A percentile compares a stretch with the other conserved stretches of the same genome.
Evolutionary conservation across 1,284 basidiomycete genomes (phyloP).

Genomic region (Sparassis latifolia): DNA sequence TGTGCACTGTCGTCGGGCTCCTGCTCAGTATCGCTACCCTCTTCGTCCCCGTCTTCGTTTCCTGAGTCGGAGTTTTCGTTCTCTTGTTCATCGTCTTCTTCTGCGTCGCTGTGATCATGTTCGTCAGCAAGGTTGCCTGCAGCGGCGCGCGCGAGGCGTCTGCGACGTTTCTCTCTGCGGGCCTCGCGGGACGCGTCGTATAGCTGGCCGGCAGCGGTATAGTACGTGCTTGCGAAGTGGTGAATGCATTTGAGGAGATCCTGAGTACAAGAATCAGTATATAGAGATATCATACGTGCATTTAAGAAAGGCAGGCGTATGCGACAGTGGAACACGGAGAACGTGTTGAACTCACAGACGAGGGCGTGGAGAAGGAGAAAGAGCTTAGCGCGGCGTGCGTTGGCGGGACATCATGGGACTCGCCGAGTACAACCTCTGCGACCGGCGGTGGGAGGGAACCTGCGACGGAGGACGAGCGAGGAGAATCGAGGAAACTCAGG

Average conservation of each 20-base stretch:
- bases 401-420: too few species aligned
- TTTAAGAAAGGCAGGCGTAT: too few species aligned
- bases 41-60: slow-evolving; percentile 3
- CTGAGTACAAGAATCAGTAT: slow-evolving; percentile 27
- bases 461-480: background rate
- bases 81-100: background rate
- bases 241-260: slow-evolving; percentile 69
- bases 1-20: background rate
- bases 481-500: slow-evolving; percentile 28
- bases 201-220: slow-evolving; percentile 52
- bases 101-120: background rate
- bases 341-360: too few species aligned
- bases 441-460: background rate
- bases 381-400: too few species aligned
- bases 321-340: background rate
- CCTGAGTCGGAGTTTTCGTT: background rate
- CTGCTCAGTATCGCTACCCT: slow-evolving; percentile 9
- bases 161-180: slow-evolving; percentile 35
- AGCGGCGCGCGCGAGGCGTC: slow-evolving; percentile 8
- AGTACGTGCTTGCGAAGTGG: slow-evolving; percentile 57
- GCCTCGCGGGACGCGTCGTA: slow-evolving; percentile 42
- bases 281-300: too few species aligned
- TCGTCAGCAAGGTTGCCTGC: background rate
- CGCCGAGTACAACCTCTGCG: too few species aligned
- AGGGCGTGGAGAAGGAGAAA: too few species aligned